Conservation (phyloP, 257 asterid genomes). For the Paulownia fortunei region DNA sequence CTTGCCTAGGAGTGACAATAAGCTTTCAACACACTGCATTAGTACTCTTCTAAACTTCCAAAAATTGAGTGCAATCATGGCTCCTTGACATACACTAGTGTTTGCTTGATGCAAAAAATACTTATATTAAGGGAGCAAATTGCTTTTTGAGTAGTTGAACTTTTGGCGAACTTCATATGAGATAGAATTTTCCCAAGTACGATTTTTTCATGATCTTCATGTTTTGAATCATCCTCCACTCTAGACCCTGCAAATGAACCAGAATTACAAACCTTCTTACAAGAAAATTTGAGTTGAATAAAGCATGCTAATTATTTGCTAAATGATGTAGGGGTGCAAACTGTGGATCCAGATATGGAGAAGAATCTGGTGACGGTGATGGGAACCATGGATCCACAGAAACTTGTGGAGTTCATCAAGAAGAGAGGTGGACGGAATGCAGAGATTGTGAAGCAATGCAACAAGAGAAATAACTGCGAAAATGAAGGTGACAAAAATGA, state of each 20-base stretch:
- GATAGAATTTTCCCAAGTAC: too few relatives aligned
- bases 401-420: conserved; percentile 53
- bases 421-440: conserved; percentile 60
- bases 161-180: too few relatives aligned
- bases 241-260: not conserved
- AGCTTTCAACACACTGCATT: too few relatives aligned
- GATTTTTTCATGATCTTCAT: too few relatives aligned
- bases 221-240: not conserved
- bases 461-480: not conserved
- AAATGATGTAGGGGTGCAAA: conserved; percentile 56
- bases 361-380: conserved; percentile 66
- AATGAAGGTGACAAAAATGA: not conserved
- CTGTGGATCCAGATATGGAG: conserved; percentile 56
- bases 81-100: too few relatives aligned
- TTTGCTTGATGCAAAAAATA: too few relatives aligned
- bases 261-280: not conserved
- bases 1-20: too few relatives aligned
- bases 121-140: too few relatives aligned
- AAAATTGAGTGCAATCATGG: too few relatives aligned
- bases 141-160: too few relatives aligned
- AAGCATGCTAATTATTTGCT: not conserved
- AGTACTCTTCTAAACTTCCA: too few relatives aligned
- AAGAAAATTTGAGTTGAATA: not conserved
- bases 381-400: conserved; percentile 66
- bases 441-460: conserved; percentile 43